Evolutionary conservation across 345 rosid species (phyloP), one percentile per base, ranked within the genome.

Genomic region (Eucalyptus cloeziana): DNA sequence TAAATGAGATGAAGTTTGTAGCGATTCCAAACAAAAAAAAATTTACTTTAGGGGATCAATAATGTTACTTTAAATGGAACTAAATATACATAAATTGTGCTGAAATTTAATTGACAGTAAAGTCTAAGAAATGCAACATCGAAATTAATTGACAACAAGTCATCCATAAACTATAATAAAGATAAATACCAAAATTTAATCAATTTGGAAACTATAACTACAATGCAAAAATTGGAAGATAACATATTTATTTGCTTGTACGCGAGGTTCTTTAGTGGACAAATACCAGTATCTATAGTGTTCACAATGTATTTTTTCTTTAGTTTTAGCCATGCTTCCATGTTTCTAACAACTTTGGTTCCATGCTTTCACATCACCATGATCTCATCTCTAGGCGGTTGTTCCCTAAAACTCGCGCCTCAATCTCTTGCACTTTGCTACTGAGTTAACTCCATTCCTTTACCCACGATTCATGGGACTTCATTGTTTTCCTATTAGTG

Each of bases 81-180:
- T 13, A 30, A 30, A 62, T 2, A 1, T 62, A 27, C 2, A 62
- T 2, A 62, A 6, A 62, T 0, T 3, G 2, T 62, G 33, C 1
- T 6, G 1, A 12, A 27, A 62, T 62, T 62, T 62, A 62, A 62
- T 62, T 1, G 4, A 62, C 1, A 13, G 0, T 1, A 30, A 62
- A 13, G 7, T 30, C 1, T 13, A 13, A 30, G 8, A 27, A 12
- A 62, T 27, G 17, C 31, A 62, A 62, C 3, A 24, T 56, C 0
- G 6, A 56, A 56, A 56, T 56, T 56, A 56, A 56, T 56, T 0
- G 0, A 56, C 1, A 0, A 56, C 0, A 2, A 62, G 2, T 7
- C 1, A 1, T 30, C 1, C 33, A 62, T 13, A 0, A 62, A 62
- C 1, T 62, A 62, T 6, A 62, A 5, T 30, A 62, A 62, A 30